phyloP scores from a whole-genome alignment of 1,139 yeast species.

The Magnusiomyces suaveolens region DNA sequence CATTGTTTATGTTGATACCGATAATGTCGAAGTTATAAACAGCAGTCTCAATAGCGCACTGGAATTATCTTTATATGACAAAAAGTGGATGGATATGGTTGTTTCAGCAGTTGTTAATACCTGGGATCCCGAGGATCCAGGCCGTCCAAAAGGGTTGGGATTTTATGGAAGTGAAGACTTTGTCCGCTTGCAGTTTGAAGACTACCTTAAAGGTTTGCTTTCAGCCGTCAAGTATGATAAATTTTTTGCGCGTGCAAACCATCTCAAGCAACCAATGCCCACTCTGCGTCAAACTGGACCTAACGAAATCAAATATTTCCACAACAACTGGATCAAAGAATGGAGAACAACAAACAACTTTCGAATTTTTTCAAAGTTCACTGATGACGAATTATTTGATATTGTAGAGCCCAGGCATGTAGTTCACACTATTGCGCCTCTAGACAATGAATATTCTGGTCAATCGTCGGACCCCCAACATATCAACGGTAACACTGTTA shows the following conservation, averaged over 20 bases:
- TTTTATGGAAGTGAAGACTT: conserved; percentile 82
- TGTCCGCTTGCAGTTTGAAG: conserved; percentile 81
- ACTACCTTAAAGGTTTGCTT: conserved; percentile 70
- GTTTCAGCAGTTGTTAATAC: conserved; percentile 33
- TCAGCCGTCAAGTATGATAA: conserved; percentile 62
- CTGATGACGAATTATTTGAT: conserved; percentile 86
- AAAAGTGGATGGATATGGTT: conserved; percentile 54
- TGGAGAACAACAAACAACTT: conserved; percentile 68
- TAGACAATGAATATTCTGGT: background rate
- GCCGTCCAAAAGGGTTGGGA: conserved; percentile 38
- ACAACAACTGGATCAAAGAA: conserved; percentile 43
- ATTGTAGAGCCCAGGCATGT: conserved; percentile 74
- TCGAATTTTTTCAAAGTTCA: conserved; percentile 55
- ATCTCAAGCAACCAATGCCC: conserved; percentile 20
- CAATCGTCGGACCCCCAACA: background rate
- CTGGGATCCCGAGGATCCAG: conserved; percentile 39
- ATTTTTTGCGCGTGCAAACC: conserved; percentile 35
- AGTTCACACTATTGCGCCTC: conserved; percentile 17
- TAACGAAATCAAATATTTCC: conserved; percentile 43
- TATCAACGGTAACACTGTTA: no score
- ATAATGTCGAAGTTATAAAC: conserved; percentile 40
- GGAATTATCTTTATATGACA: conserved; percentile 54
- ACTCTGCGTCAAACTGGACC: conserved; percentile 28
- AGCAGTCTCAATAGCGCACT: conserved; percentile 38
- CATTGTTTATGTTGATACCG: conserved; percentile 40